A percentile compares a stretch with the other conserved stretches of the same genome.
These are phyloP conservation scores for Daldinia grandis DNA, from an alignment of 495 filamentous ascomycete species.

Conservation along the genomic window DNA sequence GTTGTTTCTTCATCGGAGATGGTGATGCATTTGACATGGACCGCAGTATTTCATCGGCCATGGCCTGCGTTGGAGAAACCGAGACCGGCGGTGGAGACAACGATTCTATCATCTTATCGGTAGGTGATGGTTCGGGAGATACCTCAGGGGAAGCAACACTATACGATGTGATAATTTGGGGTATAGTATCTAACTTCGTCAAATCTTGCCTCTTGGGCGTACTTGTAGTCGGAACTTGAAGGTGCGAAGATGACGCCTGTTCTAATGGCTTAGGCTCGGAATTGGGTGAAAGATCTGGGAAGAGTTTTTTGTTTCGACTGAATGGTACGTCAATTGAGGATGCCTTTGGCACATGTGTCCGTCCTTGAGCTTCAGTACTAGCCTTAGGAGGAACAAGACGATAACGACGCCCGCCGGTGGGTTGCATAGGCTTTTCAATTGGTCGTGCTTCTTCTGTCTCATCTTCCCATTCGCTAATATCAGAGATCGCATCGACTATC, in stretches of 20 bases:
- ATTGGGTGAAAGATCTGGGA: slow-evolving; percentile 1
- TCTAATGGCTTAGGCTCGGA: slow-evolving; percentile 11
- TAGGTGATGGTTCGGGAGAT: slow-evolving; percentile 42
- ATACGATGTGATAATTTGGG: slow-evolving; percentile 15
- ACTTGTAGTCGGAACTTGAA: background rate
- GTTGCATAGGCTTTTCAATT: slow-evolving; percentile 26
- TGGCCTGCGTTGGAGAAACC: slow-evolving; percentile 56
- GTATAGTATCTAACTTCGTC: background rate
- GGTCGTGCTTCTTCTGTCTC: slow-evolving; percentile 38
- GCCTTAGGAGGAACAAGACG: slow-evolving; percentile 26
- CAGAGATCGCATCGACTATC: slow-evolving; percentile 51
- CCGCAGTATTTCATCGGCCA: slow-evolving; percentile 64
- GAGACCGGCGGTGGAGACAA: slow-evolving; percentile 49
- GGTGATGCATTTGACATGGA: slow-evolving; percentile 62
- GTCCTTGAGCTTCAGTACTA: slow-evolving; percentile 2
- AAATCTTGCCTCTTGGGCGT: background rate
- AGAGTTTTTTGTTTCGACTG: slow-evolving; percentile 2
- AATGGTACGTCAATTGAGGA: background rate
- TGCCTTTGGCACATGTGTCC: slow-evolving; percentile 10
- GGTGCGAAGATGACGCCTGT: background rate
- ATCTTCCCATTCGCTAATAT: slow-evolving; percentile 57
- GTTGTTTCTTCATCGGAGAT: slow-evolving; percentile 61
- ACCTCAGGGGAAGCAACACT: slow-evolving; percentile 12
- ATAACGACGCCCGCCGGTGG: slow-evolving; percentile 24
- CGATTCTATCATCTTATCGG: slow-evolving; percentile 8